Percentiles rank a stretch among this genome's conserved stretches.
Conservation (phyloP, 768 basidiomycete genomes). For the Cystobasidium onofrii region DNA sequence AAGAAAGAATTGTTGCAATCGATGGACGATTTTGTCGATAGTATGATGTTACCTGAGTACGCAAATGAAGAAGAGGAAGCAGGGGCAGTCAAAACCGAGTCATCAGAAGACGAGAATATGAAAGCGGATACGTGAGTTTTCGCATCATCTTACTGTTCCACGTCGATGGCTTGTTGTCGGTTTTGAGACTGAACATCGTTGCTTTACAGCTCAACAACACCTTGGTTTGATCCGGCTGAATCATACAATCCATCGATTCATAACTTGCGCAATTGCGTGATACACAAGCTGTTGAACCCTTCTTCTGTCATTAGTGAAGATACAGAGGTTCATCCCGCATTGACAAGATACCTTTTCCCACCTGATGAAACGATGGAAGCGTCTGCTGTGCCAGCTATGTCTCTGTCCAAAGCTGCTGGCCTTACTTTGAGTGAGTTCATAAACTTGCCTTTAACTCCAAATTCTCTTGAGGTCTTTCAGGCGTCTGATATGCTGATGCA, state of each 20-base stretch:
- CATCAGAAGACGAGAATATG: not conserved
- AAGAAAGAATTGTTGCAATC: slow-evolving; percentile 4
- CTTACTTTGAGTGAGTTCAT: slow-evolving; percentile 10
- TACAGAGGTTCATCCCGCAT: slow-evolving; percentile 4
- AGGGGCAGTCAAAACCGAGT: not conserved
- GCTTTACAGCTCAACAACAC: not conserved
- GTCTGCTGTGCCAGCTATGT: slow-evolving; percentile 8
- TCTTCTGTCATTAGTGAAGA: not conserved
- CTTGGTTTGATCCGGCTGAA: slow-evolving; percentile 21
- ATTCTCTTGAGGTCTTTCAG: no score
- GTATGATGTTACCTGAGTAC: slow-evolving; percentile 23
- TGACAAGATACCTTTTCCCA: slow-evolving; percentile 24
- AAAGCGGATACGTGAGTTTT: not conserved
- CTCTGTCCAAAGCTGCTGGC: not conserved
- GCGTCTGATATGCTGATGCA: not conserved
- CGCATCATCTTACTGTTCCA: not conserved
- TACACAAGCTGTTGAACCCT: slow-evolving; percentile 18
- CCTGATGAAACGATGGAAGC: slow-evolving; percentile 21
- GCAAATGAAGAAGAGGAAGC: slow-evolving; percentile 17
- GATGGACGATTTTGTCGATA: slow-evolving; percentile 26
- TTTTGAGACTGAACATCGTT: no score
- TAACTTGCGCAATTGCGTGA: slow-evolving; percentile 11
- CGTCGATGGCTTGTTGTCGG: not conserved
- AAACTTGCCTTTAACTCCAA: no score
- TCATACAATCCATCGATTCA: slow-evolving; percentile 29